Evolutionary conservation across 2,329 filamentous ascomycete genomes (phyloP).

Genomic region (Dactylellina cionopaga): DNA sequence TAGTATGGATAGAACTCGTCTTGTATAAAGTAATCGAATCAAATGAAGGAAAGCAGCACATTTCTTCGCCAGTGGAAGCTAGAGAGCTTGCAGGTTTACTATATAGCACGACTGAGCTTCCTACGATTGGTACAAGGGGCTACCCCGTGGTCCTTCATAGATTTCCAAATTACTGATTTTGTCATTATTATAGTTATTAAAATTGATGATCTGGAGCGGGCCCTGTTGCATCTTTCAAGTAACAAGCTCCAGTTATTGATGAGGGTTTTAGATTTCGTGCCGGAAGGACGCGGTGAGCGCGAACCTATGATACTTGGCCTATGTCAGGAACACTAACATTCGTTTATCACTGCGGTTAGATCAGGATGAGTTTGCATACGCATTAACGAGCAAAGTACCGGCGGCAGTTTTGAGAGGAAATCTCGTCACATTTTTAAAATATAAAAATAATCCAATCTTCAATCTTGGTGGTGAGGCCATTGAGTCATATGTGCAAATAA

Average conservation of each 20-base stretch:
- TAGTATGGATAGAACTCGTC: constrained; percentile 83
- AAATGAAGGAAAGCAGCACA: constrained; percentile 79
- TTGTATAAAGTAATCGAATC: constrained; percentile 76
- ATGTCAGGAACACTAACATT: too few relatives aligned
- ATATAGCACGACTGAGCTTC: neutral
- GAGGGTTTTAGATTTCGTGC: constrained; percentile 21
- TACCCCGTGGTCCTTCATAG: neutral
- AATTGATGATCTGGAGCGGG: constrained; percentile 3
- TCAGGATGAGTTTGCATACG: constrained; percentile 9
- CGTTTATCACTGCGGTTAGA: constrained; percentile 1
- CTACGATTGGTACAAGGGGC: neutral
- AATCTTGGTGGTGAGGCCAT: constrained; percentile 8
- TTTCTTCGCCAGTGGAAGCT: constrained; percentile 59
- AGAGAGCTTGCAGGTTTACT: neutral
- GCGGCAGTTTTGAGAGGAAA: constrained; percentile 60
- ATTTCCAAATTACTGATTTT: constrained; percentile 58
- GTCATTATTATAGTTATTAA: constrained; percentile 66
- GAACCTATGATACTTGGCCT: constrained; percentile 52
- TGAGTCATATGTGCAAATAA: constrained; percentile 55
- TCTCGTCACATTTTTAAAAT: constrained; percentile 21
- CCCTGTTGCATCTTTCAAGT: constrained; percentile 61
- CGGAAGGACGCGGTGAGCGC: constrained; percentile 57
- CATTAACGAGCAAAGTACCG: neutral
- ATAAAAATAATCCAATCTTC: neutral
- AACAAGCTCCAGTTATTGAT: constrained; percentile 37